A percentile compares a stretch with the other conserved stretches of the same genome.
Conservation (phyloP, 129 eudicot genomes). For the Saussurea involucrata region DNA sequence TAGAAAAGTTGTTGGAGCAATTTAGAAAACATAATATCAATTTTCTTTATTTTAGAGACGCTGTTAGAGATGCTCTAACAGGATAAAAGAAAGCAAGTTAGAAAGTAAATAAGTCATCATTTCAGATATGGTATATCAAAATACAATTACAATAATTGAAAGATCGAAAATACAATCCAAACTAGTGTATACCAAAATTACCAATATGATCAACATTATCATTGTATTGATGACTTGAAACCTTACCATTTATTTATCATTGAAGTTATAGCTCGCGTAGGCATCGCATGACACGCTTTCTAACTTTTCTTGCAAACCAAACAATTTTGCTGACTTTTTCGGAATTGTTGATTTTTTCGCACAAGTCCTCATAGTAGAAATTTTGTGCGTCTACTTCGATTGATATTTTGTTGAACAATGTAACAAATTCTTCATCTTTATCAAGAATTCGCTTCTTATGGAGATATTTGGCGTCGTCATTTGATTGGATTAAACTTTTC, state of each 20-base stretch:
- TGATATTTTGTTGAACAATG: slow-evolving; percentile 27
- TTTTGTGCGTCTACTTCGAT: slow-evolving; percentile 24
- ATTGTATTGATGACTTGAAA: neutral
- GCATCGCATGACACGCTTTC: slow-evolving; percentile 4
- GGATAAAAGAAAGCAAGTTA: too few relatives aligned
- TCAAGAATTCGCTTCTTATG: slow-evolving; percentile 30
- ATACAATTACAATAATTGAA: neutral
- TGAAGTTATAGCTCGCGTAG: neutral
- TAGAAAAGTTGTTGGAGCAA: too few relatives aligned
- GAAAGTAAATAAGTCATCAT: too few relatives aligned
- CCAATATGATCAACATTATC: neutral
- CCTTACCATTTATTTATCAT: neutral
- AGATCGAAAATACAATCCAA: neutral
- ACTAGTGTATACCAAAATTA: neutral
- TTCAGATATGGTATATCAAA: too few relatives aligned
- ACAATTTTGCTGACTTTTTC: neutral
- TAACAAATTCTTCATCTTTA: slow-evolving; percentile 34
- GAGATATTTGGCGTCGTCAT: slow-evolving; percentile 43
- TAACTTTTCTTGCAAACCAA: slow-evolving; percentile 20
- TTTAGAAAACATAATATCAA: too few relatives aligned
- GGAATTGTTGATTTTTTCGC: slow-evolving; percentile 8
- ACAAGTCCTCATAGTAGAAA: slow-evolving; percentile 42
- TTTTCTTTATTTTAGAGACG: too few relatives aligned
- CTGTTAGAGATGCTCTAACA: too few relatives aligned
- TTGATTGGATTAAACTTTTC: slow-evolving; percentile 34